A percentile compares a stretch with the other conserved stretches of the same genome.
Evolutionary conservation across 495 filamentous ascomycete genomes (phyloP).

Genomic region (Hyaloscypha hepaticicola): DNA sequence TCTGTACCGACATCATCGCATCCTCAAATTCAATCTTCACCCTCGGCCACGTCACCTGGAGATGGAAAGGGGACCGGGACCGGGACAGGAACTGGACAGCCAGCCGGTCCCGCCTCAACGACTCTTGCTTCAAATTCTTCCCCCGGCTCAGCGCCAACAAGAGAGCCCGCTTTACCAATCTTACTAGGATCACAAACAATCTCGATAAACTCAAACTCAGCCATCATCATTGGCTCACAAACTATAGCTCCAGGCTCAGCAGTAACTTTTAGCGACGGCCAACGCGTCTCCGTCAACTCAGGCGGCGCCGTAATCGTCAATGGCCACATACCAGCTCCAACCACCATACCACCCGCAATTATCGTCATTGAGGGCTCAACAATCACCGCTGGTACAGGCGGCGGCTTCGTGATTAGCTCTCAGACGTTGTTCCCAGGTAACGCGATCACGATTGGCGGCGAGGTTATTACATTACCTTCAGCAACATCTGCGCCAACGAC

Average conservation of each 20-base stretch:
- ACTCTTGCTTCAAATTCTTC: not conserved
- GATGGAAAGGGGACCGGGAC: not conserved
- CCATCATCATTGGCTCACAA: conserved; percentile 22
- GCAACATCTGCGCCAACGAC: conserved; percentile 1
- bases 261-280: conserved; percentile 20
- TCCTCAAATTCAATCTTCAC: not conserved
- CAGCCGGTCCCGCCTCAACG: not conserved
- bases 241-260: conserved; percentile 20
- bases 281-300: conserved; percentile 16
- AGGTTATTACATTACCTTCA: conserved; percentile 19
- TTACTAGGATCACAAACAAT: conserved; percentile 20
- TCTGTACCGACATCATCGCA: not conserved
- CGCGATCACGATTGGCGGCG: conserved; percentile 20
- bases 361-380: conserved; percentile 18
- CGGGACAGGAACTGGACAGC: not conserved
- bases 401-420: conserved; percentile 23
- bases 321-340: not conserved
- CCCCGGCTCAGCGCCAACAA: not conserved
- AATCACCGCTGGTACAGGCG: conserved; percentile 23
- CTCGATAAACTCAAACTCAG: conserved; percentile 14
- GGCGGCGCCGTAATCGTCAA: conserved; percentile 23
- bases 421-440: conserved; percentile 26
- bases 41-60: not conserved
- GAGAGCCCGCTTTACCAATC: not conserved
- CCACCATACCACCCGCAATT: conserved; percentile 8